phyloP scores from a whole-genome alignment of 2,329 filamentous ascomycete genomes.

The Ascosphaera apis region DNA sequence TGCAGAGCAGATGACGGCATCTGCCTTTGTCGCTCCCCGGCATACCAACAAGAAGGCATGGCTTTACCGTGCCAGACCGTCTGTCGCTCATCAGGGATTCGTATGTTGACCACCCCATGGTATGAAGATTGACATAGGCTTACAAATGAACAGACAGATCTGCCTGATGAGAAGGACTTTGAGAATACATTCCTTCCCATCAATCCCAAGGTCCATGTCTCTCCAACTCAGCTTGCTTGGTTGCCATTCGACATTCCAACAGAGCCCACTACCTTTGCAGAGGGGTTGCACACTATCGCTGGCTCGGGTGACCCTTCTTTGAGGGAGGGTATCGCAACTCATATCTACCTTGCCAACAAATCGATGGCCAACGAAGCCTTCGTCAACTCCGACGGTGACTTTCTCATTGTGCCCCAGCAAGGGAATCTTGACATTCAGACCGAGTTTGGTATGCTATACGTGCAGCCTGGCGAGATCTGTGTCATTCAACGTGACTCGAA shows the following conservation, averaged over 20 bases:
- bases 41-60: slow-evolving; percentile 48
- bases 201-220: slow-evolving; percentile 38
- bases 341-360: slow-evolving; percentile 56
- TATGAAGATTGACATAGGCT: slow-evolving; percentile 18
- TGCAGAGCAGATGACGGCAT: slow-evolving; percentile 55
- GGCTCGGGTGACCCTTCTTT: slow-evolving; percentile 58
- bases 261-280: slow-evolving; percentile 43
- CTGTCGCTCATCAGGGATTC: slow-evolving; percentile 34
- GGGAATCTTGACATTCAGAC: slow-evolving; percentile 55
- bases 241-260: slow-evolving; percentile 48
- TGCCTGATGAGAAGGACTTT: not conserved
- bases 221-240: slow-evolving; percentile 66
- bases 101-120: slow-evolving; percentile 19
- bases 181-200: slow-evolving; percentile 8
- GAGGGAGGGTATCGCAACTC: slow-evolving; percentile 59
- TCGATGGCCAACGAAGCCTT: slow-evolving; percentile 62
- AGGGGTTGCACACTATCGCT: slow-evolving; percentile 47
- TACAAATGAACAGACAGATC: slow-evolving; percentile 31
- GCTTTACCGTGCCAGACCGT: slow-evolving; percentile 47
- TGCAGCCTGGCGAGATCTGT: slow-evolving; percentile 57
- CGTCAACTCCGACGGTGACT: slow-evolving; percentile 64
- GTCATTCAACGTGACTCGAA: slow-evolving; percentile 43
- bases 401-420: slow-evolving; percentile 53
- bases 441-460: slow-evolving; percentile 49
- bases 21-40: slow-evolving; percentile 46